Percentiles rank a stretch among this genome's conserved stretches.
phyloP scores from a whole-genome alignment of 2,329 filamentous ascomycete species.

The Drechslerella stenobrocha region DNA sequence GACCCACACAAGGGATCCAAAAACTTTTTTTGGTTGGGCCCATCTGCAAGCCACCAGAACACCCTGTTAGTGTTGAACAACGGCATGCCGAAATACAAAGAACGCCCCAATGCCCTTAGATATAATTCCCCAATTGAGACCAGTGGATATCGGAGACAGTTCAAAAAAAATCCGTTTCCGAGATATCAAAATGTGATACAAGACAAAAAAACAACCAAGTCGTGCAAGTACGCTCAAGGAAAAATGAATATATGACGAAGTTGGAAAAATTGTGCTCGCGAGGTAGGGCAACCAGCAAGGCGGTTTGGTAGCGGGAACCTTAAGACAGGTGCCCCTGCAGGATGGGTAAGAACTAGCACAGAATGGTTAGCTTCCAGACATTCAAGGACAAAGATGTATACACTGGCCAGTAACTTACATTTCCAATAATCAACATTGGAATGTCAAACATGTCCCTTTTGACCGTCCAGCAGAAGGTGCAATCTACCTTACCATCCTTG shows the following conservation, averaged over 20 bases:
- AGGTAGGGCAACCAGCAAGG: background rate
- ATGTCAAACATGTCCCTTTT: conserved; percentile 98
- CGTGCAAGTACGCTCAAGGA: too few relatives aligned
- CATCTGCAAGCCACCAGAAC: conserved; percentile 2
- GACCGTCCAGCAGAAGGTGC: conserved; percentile 95
- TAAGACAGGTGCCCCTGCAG: conserved; percentile 35
- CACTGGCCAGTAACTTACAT: conserved; percentile 66
- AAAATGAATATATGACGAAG: too few relatives aligned
- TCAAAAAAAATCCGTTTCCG: conserved; percentile 14
- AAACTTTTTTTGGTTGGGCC: too few relatives aligned
- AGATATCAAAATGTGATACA: conserved; percentile 26
- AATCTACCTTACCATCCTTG: conserved; percentile 87
- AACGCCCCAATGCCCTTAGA: conserved; percentile 30
- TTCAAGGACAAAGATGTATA: background rate
- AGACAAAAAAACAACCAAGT: conserved; percentile 2
- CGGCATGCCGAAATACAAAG: conserved; percentile 21
- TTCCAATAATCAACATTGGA: conserved; percentile 97
- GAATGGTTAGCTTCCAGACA: background rate
- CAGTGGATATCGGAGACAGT: conserved; percentile 36
- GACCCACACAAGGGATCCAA: too few relatives aligned
- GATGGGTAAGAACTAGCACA: conserved; percentile 37
- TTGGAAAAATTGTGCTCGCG: too few relatives aligned
- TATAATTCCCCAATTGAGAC: conserved; percentile 12
- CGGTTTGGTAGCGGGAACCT: background rate
- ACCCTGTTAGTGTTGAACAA: conserved; percentile 4